phyloP scores from a whole-genome alignment of 2,329 filamentous ascomycete genomes.

The Aspergillus sojae region DNA sequence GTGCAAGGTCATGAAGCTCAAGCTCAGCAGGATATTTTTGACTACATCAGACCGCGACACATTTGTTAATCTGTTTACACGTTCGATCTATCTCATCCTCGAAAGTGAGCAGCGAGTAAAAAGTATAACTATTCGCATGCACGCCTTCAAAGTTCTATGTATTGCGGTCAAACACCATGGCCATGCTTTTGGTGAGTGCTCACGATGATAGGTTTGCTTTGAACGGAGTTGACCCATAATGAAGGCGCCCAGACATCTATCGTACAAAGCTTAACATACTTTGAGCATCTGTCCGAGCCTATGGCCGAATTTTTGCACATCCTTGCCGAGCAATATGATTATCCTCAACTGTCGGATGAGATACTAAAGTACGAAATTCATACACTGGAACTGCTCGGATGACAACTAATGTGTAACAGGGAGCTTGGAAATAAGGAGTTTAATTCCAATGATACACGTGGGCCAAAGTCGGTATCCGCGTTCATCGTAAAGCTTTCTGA shows the following conservation, averaged over 20 bases:
- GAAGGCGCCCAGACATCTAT: slow-evolving; percentile 94
- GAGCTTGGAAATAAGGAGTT: slow-evolving; percentile 98
- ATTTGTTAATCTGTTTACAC: slow-evolving; percentile 87
- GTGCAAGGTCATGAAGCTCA: slow-evolving; percentile 93
- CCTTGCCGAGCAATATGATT: slow-evolving; percentile 94
- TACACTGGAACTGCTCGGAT: neutral
- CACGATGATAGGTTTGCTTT: neutral
- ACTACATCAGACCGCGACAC: slow-evolving; percentile 96
- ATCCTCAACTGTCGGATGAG: slow-evolving; percentile 91
- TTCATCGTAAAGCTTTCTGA: slow-evolving; percentile 95
- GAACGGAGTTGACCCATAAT: slow-evolving; percentile 23
- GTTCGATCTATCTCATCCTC: slow-evolving; percentile 89
- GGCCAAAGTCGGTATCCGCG: slow-evolving; percentile 91
- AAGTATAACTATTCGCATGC: slow-evolving; percentile 86
- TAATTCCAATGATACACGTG: slow-evolving; percentile 92
- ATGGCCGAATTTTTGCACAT: slow-evolving; percentile 99
- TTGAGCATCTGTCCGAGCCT: slow-evolving; percentile 96
- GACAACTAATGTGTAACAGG: slow-evolving; percentile 44
- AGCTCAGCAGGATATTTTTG: slow-evolving; percentile 88
- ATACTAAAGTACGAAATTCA: slow-evolving; percentile 62
- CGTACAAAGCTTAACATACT: slow-evolving; percentile 96
- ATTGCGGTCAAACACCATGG: slow-evolving; percentile 97
- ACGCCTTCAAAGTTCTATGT: slow-evolving; percentile 94
- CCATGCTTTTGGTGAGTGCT: slow-evolving; percentile 79
- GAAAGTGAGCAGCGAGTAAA: slow-evolving; percentile 94